Conservation (phyloP, 331 rosid species). For the Acacia pycnantha region DNA sequence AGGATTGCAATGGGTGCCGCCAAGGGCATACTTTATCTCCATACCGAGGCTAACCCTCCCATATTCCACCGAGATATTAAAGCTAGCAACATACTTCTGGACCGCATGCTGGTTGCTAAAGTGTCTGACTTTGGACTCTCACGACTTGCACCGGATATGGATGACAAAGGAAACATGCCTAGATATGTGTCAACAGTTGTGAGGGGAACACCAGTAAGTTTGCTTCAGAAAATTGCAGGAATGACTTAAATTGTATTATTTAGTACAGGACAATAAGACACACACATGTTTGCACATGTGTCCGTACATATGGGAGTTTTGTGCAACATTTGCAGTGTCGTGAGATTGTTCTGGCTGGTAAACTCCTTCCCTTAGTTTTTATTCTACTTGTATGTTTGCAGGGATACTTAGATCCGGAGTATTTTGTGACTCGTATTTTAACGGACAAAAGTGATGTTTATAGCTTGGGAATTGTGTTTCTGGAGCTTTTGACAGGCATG, state of each 20-base stretch:
- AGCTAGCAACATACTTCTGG: slow-evolving; percentile 82
- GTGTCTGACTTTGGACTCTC: slow-evolving; percentile 94
- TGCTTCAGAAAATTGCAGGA: slow-evolving; percentile 1
- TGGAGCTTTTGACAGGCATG: slow-evolving; percentile 79
- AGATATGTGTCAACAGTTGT: slow-evolving; percentile 77
- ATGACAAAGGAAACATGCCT: slow-evolving; percentile 61
- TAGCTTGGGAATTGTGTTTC: slow-evolving; percentile 83
- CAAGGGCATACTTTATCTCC: slow-evolving; percentile 80
- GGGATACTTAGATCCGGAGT: slow-evolving; percentile 94
- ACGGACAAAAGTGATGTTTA: slow-evolving; percentile 90
- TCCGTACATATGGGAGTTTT: not conserved
- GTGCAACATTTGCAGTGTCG: not conserved
- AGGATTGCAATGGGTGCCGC: slow-evolving; percentile 73
- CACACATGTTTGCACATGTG: not conserved
- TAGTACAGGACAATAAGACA: not conserved
- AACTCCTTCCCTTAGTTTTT: not conserved
- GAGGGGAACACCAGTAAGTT: slow-evolving; percentile 90
- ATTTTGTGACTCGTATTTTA: slow-evolving; percentile 68
- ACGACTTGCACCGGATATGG: slow-evolving; percentile 67
- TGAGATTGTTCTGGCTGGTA: not conserved
- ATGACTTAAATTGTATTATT: slow-evolving; percentile 3
- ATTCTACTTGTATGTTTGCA: slow-evolving; percentile 33
- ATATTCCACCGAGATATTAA: slow-evolving; percentile 88
- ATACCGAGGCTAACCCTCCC: slow-evolving; percentile 93
- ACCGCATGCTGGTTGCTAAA: slow-evolving; percentile 62